Conservation (phyloP, 768 basidiomycete genomes). For the Lentinula lateritia region DNA sequence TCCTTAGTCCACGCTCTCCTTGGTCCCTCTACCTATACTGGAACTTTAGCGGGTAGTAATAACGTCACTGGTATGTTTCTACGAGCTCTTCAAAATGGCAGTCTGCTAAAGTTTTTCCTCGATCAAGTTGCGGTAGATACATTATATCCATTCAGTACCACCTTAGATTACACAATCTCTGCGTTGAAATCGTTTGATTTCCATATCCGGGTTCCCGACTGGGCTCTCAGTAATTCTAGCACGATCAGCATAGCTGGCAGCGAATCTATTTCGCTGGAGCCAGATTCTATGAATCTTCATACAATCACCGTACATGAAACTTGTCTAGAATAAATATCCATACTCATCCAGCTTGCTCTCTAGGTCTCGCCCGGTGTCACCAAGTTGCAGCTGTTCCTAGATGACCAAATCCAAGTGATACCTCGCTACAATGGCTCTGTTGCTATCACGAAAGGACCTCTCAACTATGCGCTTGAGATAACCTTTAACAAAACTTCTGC, state of each 20-base stretch:
- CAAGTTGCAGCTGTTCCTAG: constrained; percentile 22
- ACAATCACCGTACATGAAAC: constrained; percentile 20
- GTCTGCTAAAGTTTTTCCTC: background rate
- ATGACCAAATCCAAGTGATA: constrained; percentile 28
- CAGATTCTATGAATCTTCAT: constrained; percentile 27
- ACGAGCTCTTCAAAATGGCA: background rate
- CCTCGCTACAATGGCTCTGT: constrained; percentile 29
- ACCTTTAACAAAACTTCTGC: constrained; percentile 26
- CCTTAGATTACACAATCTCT: constrained; percentile 29
- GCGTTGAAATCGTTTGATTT: constrained; percentile 26
- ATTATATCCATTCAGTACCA: constrained; percentile 34
- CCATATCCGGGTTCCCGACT: constrained; percentile 32
- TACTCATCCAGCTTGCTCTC: background rate
- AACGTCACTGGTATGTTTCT: constrained; percentile 23
- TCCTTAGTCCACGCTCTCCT: constrained; percentile 32
- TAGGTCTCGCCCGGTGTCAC: constrained; percentile 23
- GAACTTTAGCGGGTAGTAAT: constrained; percentile 25
- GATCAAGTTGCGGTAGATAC: constrained; percentile 30
- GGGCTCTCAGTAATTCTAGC: constrained; percentile 29
- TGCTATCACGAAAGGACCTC: constrained; percentile 29
- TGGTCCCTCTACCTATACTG: constrained; percentile 31
- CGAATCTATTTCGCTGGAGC: constrained; percentile 15
- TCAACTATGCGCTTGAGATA: constrained; percentile 34
- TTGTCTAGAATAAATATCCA: background rate
- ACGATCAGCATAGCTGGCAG: constrained; percentile 27